phyloP scores from a whole-genome alignment of 768 basidiomycete genomes.

The Leccinum variicolor region DNA sequence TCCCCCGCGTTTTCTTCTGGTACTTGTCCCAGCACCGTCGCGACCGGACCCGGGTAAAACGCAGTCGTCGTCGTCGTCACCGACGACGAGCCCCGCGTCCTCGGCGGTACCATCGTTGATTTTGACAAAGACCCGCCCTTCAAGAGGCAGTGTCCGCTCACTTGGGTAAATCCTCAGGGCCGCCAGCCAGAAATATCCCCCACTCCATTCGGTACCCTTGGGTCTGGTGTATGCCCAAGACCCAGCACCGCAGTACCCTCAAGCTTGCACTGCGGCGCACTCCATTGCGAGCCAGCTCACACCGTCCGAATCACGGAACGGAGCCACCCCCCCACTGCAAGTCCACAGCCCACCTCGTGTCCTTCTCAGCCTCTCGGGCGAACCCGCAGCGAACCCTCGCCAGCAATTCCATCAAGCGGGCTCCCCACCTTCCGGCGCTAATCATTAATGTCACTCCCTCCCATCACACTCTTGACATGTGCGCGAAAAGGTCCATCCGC shows the following conservation, averaged over 20 bases:
- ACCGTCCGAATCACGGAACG: neutral
- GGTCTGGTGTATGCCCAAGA: constrained; percentile 1
- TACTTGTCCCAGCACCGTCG: constrained; percentile 44
- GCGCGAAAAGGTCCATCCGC: neutral
- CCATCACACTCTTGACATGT: neutral
- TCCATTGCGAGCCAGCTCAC: neutral
- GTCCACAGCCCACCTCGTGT: neutral
- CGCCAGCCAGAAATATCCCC: constrained; percentile 8
- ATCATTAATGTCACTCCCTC: constrained; percentile 11
- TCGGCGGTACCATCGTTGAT: constrained; percentile 6
- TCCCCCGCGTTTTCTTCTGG: constrained; percentile 47
- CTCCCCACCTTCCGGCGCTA: constrained; percentile 12
- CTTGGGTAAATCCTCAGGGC: constrained; percentile 19
- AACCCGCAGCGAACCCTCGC: neutral
- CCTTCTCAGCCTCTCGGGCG: neutral
- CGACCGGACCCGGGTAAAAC: constrained; percentile 49
- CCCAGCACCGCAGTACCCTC: constrained; percentile 1
- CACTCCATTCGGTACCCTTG: neutral
- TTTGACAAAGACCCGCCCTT: constrained; percentile 4
- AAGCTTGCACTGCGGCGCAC: neutral
- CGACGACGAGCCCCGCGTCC: constrained; percentile 7
- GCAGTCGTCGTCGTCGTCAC: constrained; percentile 20
- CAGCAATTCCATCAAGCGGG: neutral
- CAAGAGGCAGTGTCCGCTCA: constrained; percentile 21
- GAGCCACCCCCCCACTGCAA: neutral